phyloP scores from a whole-genome alignment of 176 grass and related monocot genomes.

The Musa beccarii region DNA sequence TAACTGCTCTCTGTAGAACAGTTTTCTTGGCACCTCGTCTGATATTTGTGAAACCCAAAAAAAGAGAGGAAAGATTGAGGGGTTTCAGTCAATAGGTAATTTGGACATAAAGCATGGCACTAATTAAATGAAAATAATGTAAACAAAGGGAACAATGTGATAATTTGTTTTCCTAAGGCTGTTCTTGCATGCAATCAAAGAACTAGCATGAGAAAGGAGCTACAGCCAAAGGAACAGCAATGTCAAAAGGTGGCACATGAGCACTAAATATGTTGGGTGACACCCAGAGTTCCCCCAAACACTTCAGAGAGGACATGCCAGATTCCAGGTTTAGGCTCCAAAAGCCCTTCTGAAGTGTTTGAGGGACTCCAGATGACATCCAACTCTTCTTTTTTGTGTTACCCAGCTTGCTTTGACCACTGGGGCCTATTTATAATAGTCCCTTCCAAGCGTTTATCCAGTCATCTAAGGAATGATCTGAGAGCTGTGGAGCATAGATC shows the following conservation, averaged over 20 bases:
- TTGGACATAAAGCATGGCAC: not conserved
- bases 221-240: not conserved
- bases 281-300: constrained; percentile 1
- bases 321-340: not conserved
- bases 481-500: not conserved
- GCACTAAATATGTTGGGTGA: not conserved
- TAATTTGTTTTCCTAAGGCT: not conserved
- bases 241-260: not conserved
- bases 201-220: not conserved
- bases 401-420: not conserved
- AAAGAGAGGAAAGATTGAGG: not conserved
- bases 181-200: not conserved
- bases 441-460: not conserved
- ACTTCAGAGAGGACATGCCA: not conserved
- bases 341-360: not conserved
- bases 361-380: not conserved
- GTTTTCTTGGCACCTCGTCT: not conserved
- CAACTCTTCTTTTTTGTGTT: not conserved
- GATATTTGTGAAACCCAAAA: too few species aligned
- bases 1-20: not conserved
- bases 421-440: not conserved
- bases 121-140: not conserved
- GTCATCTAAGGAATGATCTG: not conserved
- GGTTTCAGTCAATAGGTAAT: not conserved
- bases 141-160: not conserved